phyloP scores from a whole-genome alignment of 805 yeast species.

The Jamesozyma jinghongensis region DNA sequence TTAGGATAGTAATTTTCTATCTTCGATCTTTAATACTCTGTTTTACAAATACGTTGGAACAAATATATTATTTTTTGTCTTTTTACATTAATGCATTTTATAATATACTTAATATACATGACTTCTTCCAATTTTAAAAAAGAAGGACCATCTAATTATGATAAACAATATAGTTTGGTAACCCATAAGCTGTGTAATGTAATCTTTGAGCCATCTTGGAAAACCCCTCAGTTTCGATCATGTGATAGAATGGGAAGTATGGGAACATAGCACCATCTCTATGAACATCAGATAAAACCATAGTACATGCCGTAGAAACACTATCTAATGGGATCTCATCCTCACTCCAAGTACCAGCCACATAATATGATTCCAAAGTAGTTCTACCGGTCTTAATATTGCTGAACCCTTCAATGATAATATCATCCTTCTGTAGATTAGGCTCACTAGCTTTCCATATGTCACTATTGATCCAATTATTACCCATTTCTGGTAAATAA shows the following conservation, averaged over 20 bases:
- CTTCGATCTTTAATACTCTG: no score
- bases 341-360: conserved; percentile 47
- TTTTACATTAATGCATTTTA: not conserved
- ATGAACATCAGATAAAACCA: conserved; percentile 92
- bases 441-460: conserved; percentile 65
- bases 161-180: conserved; percentile 84
- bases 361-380: conserved; percentile 76
- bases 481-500: conserved; percentile 74
- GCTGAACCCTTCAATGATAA: conserved; percentile 79
- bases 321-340: conserved; percentile 81
- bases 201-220: conserved; percentile 88
- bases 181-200: conserved; percentile 78
- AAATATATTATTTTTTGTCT: not conserved
- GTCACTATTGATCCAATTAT: conserved; percentile 82
- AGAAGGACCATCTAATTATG: conserved; percentile 16
- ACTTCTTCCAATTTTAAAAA: no score
- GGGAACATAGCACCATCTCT: conserved; percentile 99
- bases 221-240: conserved; percentile 93
- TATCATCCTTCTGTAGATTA: conserved; percentile 67
- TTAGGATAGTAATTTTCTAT: no score
- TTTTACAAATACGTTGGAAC: no score
- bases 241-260: conserved; percentile 86
- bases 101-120: no score
- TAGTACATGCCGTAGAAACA: conserved; percentile 89
- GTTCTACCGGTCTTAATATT: conserved; percentile 87